Base-by-base conservation (phyloP, 768 basidiomycete species). In the Leccinum rimulosum region DNA sequence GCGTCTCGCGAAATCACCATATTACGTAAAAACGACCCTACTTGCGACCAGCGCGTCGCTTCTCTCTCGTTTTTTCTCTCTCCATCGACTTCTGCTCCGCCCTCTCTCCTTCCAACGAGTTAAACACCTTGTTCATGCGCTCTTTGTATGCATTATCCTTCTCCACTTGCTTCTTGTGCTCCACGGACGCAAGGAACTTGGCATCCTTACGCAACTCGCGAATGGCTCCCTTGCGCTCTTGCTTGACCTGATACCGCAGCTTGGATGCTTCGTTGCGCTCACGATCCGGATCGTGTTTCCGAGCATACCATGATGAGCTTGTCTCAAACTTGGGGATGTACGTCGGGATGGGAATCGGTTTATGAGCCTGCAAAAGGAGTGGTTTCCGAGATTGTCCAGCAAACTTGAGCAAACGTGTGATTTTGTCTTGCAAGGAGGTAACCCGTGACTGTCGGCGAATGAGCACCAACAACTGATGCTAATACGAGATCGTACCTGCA, bases 221-320 rank as follows among this genome's bases (percentile, higher is more conserved):
- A 61, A 99, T 94, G 5, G 97, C 97, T 48, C 97, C 95, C 80
- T 98, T 98, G 69, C 84, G 80, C 79, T 98, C 97, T 76, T 98
- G 89, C 77, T 95, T 95, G 79, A 94, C 89, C 70, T 95, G 85
- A 43, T 84, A 82, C 56, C 90, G 88, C 68, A 99, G 75, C 73
- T 98, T 98, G 58, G 87, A 76, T 0, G 86, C 84, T 64, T 91
- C 91, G 70, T 93, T 94, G 43, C 92, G 86, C 67, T 96, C 95
- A 60, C 85, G 86, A 73, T 99, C 95, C 9, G 96, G 95, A 73
- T 98, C 97, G 68, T 89, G 89, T 55, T 80, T 79, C 52, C 87
- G 88, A 61, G 88, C 75, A 70, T 90, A 92, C 47, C 84, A 87
- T 6, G 92, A 93, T 1, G 83, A 83, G 2, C 81, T 79, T 10